Conservation (phyloP, 805 yeast species). For the Myxozyma vanderwaltii region DNA sequence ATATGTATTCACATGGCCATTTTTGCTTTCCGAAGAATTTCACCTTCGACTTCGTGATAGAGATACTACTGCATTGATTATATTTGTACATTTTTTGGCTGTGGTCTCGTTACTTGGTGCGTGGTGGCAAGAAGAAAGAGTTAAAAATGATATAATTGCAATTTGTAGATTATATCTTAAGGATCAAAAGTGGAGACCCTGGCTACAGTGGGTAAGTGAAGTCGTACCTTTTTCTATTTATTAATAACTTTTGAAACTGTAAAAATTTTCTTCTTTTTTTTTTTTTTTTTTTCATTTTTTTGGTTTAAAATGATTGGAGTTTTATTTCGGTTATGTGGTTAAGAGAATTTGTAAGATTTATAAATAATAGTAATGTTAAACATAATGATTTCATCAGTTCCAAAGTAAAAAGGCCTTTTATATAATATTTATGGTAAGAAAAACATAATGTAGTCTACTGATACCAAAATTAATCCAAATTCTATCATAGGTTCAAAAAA, state of each 20-base stretch:
- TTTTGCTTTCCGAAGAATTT: constrained; percentile 27
- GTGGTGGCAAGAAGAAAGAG: constrained; percentile 36
- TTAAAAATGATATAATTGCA: constrained; percentile 16
- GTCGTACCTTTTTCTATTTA: constrained; percentile 23
- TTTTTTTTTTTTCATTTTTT: no score
- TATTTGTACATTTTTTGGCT: constrained; percentile 30
- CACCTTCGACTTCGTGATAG: constrained; percentile 22
- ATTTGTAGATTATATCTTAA: constrained; percentile 23
- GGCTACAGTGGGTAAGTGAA: constrained; percentile 26
- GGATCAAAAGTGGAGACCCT: constrained; percentile 27
- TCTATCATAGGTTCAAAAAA: no score
- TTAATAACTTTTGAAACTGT: background rate
- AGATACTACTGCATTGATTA: constrained; percentile 22
- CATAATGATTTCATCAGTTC: background rate
- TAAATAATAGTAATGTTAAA: background rate
- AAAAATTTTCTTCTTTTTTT: no score
- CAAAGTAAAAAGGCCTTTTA: no score
- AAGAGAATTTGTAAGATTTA: background rate
- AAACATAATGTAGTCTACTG: no score
- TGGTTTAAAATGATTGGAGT: background rate
- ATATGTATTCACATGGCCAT: constrained; percentile 34
- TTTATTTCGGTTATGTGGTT: background rate
- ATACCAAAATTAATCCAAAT: no score
- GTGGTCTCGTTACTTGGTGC: constrained; percentile 27
- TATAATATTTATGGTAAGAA: no score